Conservation (phyloP, 225 moss, liverwort and hornwort species). For the Climacium dendroides region DNA sequence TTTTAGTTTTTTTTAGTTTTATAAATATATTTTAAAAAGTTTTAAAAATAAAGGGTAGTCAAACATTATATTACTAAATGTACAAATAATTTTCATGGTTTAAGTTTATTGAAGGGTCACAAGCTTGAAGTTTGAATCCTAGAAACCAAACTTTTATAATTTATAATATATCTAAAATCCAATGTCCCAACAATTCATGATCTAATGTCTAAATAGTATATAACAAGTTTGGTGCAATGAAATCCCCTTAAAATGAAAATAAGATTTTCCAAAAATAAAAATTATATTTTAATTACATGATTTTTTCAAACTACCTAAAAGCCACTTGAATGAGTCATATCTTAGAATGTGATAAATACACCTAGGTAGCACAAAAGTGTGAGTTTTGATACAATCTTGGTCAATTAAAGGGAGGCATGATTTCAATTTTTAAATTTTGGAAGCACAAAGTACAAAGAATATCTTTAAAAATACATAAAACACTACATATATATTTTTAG, state of each 20-base stretch:
- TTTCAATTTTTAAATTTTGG: neutral
- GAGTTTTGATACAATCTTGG: neutral
- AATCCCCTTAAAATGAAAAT: neutral
- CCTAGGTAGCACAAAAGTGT: neutral
- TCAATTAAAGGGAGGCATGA: neutral
- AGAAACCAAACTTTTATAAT: neutral
- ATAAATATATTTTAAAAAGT: neutral
- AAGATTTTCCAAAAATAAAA: rapidly evolving
- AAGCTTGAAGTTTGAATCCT: neutral
- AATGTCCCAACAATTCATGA: neutral
- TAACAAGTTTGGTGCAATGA: too few species aligned
- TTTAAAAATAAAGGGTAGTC: neutral
- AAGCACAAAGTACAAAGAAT: neutral
- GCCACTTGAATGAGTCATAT: neutral
- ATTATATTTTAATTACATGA: too few species aligned
- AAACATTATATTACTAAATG: neutral
- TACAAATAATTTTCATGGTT: neutral
- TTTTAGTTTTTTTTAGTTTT: neutral
- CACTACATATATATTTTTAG: neutral
- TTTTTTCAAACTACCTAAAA: neutral
- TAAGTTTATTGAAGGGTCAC: neutral
- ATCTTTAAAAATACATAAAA: neutral
- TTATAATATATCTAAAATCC: neutral
- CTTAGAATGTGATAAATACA: neutral
- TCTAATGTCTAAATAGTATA: neutral